Evolutionary conservation across 192 early-diverging fungal species (phyloP), one percentile per base, ranked within the genome.

Genomic region (Paraglomus occultum): DNA sequence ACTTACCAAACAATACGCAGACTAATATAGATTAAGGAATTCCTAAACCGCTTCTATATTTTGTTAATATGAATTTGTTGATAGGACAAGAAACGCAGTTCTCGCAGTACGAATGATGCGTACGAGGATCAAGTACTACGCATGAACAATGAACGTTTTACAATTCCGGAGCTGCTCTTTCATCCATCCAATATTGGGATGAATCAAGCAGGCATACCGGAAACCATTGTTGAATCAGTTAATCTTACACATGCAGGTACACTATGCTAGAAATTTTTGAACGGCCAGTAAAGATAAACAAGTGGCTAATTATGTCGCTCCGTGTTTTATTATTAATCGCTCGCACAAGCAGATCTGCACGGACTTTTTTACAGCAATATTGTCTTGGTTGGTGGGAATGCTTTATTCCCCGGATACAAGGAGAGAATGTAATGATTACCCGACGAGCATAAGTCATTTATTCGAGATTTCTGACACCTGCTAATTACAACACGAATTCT

Each of bases 141-240:
- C 8, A 84, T 91, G 84, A 87, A 87, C 66, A 90, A 90, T 69
- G 90, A 91, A 65, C 82, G 90, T 4, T 89, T 92, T 70, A 88
- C 84, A 59, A 82, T 92, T 8, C 88, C 90, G n/a, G 90, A 92
- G 60, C 79, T 90, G 42, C 74, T 92, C 6, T 88, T 92, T 59
- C 73, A 89, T 75, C 90, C 90, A 5, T 85, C 87, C 6, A 88
- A 92, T 75, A 88, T 92, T 65, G 90, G 90, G 73, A 74, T 89
- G 60, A 64, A 85, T 12, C 90, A 92, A 71, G 87, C 83, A 5
- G 90, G 90, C 7, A 81, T 92, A 18, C 79, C 87, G 0, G 90
- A 92, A 71, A 80, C 88, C 10, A 82, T 90, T 57, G 75, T 81
- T 11, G 82, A 88, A 43, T 72, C 78, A 12, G 76, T 88, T 20